Base-by-base conservation (phyloP, 2,329 filamentous ascomycete species). In the Colletotrichum gloeosporioides region DNA sequence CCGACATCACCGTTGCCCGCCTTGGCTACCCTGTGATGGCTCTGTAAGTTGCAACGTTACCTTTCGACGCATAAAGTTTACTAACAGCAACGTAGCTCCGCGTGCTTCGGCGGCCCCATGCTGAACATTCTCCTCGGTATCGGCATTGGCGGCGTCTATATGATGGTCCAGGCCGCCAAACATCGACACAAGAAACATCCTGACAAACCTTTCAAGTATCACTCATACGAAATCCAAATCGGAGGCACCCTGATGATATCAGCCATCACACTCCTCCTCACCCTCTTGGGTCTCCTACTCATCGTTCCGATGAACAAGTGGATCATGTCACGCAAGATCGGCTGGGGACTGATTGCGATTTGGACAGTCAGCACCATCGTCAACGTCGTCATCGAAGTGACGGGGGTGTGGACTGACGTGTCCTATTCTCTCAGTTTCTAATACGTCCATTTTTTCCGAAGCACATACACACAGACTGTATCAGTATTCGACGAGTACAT, bases 101-200 rank as follows among this genome's bases (percentile, higher is more conserved):
- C 97, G 6, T 99, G 97, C 83, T 98, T 99, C 83, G 97, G 97
- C n/a, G 98, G 97, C 0, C 97, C 97, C 0, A 96, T 99, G 95
- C 91, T 99, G 55, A 99, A 99, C 81, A 99, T 99, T 78, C 87
- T 99, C 0, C 91, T 99, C 6, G 97, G 97, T 1, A 96, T 99
- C 69, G 97, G 97, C n/a, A 88, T 99, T 6, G 95, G 94, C 31
- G 97, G 97, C 18, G 90, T 95, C 53, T 98, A 96, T 83, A 97
- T 98, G 90, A 96, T 95, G 73, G 89, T 98, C 18, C 90, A 90
- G 71, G 90, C 92, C 36, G 94, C 94, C 22, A 91, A 94, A 79
- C 89, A 91, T 77, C 88, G 89, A 69, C 92, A 95, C 77, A 85
- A 87, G 32, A 93, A 93, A 79, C 93, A 96, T 80, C 95, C 95